Evolutionary conservation across 1,284 basidiomycete species (phyloP), one percentile per base, ranked within the genome.

Genomic region (Leccinum subfulvum): DNA sequence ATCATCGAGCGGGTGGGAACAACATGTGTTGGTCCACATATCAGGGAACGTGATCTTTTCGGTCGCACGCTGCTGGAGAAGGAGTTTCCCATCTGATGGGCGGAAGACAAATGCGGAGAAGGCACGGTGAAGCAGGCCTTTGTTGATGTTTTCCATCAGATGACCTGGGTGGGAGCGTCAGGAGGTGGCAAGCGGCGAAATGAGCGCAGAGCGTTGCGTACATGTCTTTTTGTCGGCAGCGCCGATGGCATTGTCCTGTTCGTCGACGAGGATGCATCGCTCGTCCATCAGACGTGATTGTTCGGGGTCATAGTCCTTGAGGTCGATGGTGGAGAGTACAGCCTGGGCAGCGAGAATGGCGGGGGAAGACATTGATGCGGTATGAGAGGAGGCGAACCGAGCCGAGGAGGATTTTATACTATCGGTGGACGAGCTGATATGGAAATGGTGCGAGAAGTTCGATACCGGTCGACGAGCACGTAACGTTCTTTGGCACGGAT

Each of bases 11-110:
- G 97, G 97, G 74, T 99, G 97, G 35, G 94, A 97, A 81, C 97
- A 99, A 77, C 97, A 99, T 3, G 97, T 99, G 79, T 99, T 99
- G 49, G 97, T 99, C 97, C 97, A 99, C 94, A 98, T 96, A 75
- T 94, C 88, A 2, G 97, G 97, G 81, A 99, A 99, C 2, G 97
- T 99, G 74, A 99, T 99, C 83, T 99, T 99, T 81, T 98, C 96
- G 28, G 88, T 83, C 10, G 97, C 97, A 53, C 97, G 86, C 75
- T 95, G 93, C 77, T 99, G 97, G 44, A 99, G 84, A 18, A 99
- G 83, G n/a, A 99, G 84, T 75, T 92, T 94, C 60, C 97, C 97
- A 75, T 97, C 94, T 8, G 87, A 86, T 1, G 97, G 97, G 57
- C 96, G 84, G 82, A 99, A 99, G 66, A 99, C 85, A 77, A 99